These are phyloP conservation scores for Elsinoe batatas DNA, from an alignment of 2,329 filamentous ascomycete species.

Conservation along the genomic window DNA sequence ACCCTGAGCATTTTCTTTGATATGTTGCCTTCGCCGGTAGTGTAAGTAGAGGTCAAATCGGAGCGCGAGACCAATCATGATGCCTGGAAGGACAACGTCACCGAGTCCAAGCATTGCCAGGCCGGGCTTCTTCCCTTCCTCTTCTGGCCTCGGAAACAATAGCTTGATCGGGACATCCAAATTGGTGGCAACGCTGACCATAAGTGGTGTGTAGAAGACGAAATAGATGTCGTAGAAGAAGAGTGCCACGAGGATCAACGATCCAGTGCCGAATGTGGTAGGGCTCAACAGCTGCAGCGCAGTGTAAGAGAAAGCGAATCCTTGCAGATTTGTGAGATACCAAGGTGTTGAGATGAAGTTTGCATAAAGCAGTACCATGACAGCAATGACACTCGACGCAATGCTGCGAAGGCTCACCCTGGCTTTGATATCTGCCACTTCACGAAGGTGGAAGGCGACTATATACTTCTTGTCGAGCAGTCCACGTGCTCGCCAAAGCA, in stretches of 20 bases:
- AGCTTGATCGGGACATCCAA: constrained; percentile 91
- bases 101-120: constrained; percentile 77
- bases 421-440: constrained; percentile 35
- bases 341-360: constrained; percentile 51
- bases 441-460: constrained; percentile 39
- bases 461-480: constrained; percentile 42
- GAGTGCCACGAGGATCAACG: constrained; percentile 63
- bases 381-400: constrained; percentile 45
- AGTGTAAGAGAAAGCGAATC: constrained; percentile 76
- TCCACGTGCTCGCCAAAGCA: constrained; percentile 42
- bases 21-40: constrained; percentile 59
- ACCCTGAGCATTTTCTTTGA: constrained; percentile 23
- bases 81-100: constrained; percentile 88
- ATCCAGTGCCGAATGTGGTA: constrained; percentile 75
- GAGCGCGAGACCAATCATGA: constrained; percentile 77
- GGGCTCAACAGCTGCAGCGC: constrained; percentile 77
- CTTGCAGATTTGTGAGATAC: constrained; percentile 76
- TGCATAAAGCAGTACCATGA: constrained; percentile 54
- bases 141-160: constrained; percentile 60
- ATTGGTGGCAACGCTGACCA: constrained; percentile 78
- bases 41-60: constrained; percentile 84
- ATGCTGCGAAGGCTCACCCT: constrained; percentile 46
- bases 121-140: constrained; percentile 34
- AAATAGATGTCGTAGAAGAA: constrained; percentile 96
- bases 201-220: constrained; percentile 79